Base-by-base conservation (phyloP, 1,139 yeast genomes). In the Blastobotrys raffinosifermentans region DNA sequence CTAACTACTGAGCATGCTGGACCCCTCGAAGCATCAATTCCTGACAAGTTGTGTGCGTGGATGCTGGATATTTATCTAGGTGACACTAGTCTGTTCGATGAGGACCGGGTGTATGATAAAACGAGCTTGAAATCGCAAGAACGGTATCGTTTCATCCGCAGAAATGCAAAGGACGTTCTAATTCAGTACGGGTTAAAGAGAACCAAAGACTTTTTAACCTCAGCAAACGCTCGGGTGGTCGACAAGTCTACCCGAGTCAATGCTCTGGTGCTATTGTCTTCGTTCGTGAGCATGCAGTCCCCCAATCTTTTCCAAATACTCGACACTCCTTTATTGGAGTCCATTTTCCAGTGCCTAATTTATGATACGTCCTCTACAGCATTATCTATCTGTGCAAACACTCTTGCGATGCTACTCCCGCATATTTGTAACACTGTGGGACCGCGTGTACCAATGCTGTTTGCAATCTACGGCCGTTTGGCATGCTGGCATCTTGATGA, bases 401-500 rank as follows among this genome's bases (percentile, higher is more conserved):
- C 68, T 0, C 45, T 77, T 34, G 66, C 72, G 4, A 75, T 79
- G 80, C 41, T 72, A 7, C 51, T 77, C 5, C 85, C 85, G 0
- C 75, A 73, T 44, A 54, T 75, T 1, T 64, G 72, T 38, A 57
- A 60, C 19, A 57, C 50, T 14, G 49, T 74, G 3, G 54, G 61
- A 1, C 41, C 52, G 0, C 58, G 58, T 34, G 46, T 76, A 4
- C 67, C 75, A 0, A 71, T 69, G 26, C 45, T 77, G 6, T 63
- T 74, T 34, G 61, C 70, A 1, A 58, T 75, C 1, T 72, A 68
- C 42, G 63, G 73, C 2, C 56, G 83, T 22, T 49, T 73, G 5
- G 58, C 66, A 15, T 59, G 67, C 39, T 64, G 71, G 72, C 61
- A 53, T 20, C 44, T 45, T 5, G 31, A 31, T 5, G 45, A 40